These are phyloP conservation scores for Podospora pseudopauciseta DNA, from an alignment of 495 filamentous ascomycete species.

Conservation along the genomic window DNA sequence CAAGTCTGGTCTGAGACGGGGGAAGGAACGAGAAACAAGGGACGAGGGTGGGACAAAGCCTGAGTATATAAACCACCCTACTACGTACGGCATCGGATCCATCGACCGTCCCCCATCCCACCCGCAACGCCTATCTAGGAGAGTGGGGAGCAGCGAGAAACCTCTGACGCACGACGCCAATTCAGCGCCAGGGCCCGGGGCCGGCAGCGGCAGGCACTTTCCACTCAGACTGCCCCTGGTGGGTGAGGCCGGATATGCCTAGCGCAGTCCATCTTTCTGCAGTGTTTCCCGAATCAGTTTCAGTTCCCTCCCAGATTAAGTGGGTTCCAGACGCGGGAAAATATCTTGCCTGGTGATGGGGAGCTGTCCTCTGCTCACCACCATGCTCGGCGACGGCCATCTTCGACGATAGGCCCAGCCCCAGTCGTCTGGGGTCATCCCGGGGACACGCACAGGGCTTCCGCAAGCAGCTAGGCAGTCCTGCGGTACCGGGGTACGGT, in stretches of 20 bases:
- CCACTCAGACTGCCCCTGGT: background rate
- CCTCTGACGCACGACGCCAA: constrained; percentile 2
- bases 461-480: constrained; percentile 11
- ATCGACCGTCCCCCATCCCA: background rate
- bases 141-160: background rate
- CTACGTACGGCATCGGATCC: background rate
- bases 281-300: constrained; percentile 6
- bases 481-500: constrained; percentile 13
- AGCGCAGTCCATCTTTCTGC: constrained; percentile 2
- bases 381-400: constrained; percentile 6
- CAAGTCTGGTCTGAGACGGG: constrained; percentile 5
- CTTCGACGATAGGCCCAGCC: background rate
- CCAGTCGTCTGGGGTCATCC: constrained; percentile 10
- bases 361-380: background rate
- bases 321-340: constrained; percentile 6
- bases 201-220: constrained; percentile 10
- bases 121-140: constrained; percentile 2
- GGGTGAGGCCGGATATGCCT: constrained; percentile 8
- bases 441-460: constrained; percentile 3
- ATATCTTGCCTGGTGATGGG: background rate
- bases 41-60: constrained; percentile 16
- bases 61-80: constrained; percentile 11
- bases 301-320: background rate
- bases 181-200: constrained; percentile 1
- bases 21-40: constrained; percentile 6